Evolutionary conservation across 2,329 filamentous ascomycete genomes (phyloP), one percentile per base, ranked within the genome.

Genomic region (Aspergillus tamarii): DNA sequence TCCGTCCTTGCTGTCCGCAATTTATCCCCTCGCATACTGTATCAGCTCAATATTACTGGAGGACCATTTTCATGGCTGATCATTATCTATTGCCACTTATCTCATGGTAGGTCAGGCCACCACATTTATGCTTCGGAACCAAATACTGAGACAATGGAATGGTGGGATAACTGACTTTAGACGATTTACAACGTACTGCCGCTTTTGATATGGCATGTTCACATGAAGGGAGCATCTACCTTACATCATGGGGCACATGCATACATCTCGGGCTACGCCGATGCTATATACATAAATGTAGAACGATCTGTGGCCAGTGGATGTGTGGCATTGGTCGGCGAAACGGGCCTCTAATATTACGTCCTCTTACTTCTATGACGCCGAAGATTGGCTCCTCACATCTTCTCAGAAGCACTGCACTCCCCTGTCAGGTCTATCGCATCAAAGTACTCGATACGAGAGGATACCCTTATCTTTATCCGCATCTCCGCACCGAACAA

Each of bases 401-500:
- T 16, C 28, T 12, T 32, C 21, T 12, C 28, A 52, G 28, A 52
- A 32, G 48, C 21, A 52, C 14, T 7, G 12, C 23, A 28, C 12
- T 48, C 14, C 10, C 45, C 23, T 50, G n/a, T 50, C 26, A 30
- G 28, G 26, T 26, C 26, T 30, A 30, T 19, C 46, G 46, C 46
- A 50, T 50, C 46, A 19, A 26, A 50, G 16, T 30, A 50, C 46
- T 30, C 46, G 48, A 32, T 52, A 52, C 28, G 28, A 11, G 48
- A 52, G 43, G 28, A 26, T 34, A 16, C 58, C 63, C 59, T 59
- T 56, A 54, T 50, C 48, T 56, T 41, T 53, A 65, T 62, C 62
- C 66, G 69, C 68, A 67, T 69, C 66, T 64, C 56, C 64, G 70
- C 69, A 41, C 73, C 72, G 59, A 64, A 59, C 59, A 53, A 50